phyloP scores from a whole-genome alignment of 2,329 filamentous ascomycete genomes.

The Akanthomyces dipterigenus region DNA sequence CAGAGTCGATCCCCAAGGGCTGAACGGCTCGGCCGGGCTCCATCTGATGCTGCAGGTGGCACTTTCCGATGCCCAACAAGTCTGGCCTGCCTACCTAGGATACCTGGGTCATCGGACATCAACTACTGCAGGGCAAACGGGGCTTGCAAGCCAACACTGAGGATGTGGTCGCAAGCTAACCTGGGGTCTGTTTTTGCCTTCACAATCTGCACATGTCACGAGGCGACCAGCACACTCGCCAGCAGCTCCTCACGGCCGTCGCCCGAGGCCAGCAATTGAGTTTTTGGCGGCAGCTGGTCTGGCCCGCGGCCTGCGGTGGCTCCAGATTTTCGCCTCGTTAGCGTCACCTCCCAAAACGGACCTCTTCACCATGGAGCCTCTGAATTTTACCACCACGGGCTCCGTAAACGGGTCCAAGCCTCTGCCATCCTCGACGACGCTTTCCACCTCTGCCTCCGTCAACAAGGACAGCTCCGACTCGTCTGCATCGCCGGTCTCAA shows the following conservation, averaged over 20 bases:
- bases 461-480: not conserved
- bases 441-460: not conserved
- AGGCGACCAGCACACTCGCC: not conserved
- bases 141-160: not conserved
- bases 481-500: not conserved
- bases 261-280: not conserved
- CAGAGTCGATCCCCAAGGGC: constrained; percentile 8
- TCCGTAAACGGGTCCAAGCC: constrained; percentile 19
- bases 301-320: constrained; percentile 14
- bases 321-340: constrained; percentile 8
- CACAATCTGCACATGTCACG: constrained; percentile 6
- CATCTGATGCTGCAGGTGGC: constrained; percentile 1
- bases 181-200: not conserved
- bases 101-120: not conserved
- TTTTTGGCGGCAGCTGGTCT: not conserved
- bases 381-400: constrained; percentile 18
- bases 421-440: constrained; percentile 8
- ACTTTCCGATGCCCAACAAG: not conserved
- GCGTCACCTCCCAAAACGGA: constrained; percentile 9
- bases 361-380: constrained; percentile 18
- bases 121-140: not conserved
- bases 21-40: constrained; percentile 2
- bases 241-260: not conserved
- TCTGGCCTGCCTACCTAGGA: not conserved
- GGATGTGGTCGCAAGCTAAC: not conserved